phyloP scores from a whole-genome alignment of 805 yeast species.

The Yarrowia sp. region DNA sequence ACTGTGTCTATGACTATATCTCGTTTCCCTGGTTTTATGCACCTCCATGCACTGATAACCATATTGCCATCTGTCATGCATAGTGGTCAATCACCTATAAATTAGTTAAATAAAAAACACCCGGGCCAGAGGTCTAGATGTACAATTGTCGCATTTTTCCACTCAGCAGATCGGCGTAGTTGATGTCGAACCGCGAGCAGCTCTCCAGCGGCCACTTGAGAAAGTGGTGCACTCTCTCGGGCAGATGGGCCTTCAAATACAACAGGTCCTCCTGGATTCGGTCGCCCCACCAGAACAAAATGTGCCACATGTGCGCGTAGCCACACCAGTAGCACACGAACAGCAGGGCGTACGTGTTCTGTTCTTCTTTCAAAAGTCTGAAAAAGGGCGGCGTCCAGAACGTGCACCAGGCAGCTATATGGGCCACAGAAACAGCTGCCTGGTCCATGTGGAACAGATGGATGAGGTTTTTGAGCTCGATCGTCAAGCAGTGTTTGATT shows the following conservation, averaged over 20 bases:
- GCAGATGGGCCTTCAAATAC: constrained; percentile 1
- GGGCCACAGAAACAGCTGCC: background rate
- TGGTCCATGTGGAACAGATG: background rate
- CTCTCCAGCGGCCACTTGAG: constrained; percentile 9
- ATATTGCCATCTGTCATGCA: background rate
- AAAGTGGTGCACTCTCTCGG: constrained; percentile 8
- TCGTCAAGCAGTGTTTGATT: background rate
- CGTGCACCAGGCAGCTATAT: constrained; percentile 14
- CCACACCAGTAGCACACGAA: constrained; percentile 11
- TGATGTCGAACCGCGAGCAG: background rate
- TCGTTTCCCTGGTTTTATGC: background rate
- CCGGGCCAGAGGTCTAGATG: background rate
- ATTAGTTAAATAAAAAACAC: background rate
- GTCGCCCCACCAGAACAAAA: constrained; percentile 6
- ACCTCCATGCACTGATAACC: background rate
- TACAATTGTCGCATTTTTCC: constrained; percentile 19
- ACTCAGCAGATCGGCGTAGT: constrained; percentile 1
- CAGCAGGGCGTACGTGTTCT: constrained; percentile 12
- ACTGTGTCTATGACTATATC: too few relatives aligned
- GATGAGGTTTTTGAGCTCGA: constrained; percentile 16
- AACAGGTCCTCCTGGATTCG: constrained; percentile 5
- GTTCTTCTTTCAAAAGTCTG: background rate
- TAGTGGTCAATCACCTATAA: background rate
- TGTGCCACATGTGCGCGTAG: constrained; percentile 12
- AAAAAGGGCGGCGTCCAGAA: constrained; percentile 3